Evolutionary conservation across 805 yeast species (phyloP).

Genomic region (Saccharomycopsis amapae): DNA sequence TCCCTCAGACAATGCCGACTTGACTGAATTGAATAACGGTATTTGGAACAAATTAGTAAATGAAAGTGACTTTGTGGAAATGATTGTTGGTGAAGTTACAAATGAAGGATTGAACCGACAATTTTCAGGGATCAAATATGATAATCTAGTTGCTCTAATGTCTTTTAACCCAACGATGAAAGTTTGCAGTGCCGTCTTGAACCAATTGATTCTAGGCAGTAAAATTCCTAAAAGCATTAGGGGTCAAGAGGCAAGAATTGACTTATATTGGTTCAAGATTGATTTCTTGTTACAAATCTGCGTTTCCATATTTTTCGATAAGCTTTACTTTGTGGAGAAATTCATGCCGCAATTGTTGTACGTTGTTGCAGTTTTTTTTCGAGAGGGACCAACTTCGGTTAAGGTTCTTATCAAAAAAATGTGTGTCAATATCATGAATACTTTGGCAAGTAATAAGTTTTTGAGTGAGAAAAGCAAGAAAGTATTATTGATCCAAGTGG

Average conservation of each 20-base stretch:
- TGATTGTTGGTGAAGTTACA: constrained; percentile 66
- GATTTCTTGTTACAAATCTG: constrained; percentile 58
- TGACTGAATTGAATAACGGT: constrained; percentile 48
- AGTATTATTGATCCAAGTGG: constrained; percentile 30
- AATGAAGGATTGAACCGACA: constrained; percentile 69
- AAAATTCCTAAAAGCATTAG: constrained; percentile 40
- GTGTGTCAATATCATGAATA: constrained; percentile 43
- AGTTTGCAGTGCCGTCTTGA: constrained; percentile 57
- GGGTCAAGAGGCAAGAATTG: constrained; percentile 37
- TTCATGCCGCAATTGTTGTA: constrained; percentile 67
- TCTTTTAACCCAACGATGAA: constrained; percentile 64
- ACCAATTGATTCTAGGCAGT: constrained; percentile 48
- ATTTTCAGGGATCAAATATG: constrained; percentile 69
- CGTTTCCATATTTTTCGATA: constrained; percentile 64
- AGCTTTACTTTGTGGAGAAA: constrained; percentile 50
- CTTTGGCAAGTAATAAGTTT: constrained; percentile 42
- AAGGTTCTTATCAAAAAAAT: constrained; percentile 41
- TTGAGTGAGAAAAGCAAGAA: constrained; percentile 20
- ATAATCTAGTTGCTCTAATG: constrained; percentile 52
- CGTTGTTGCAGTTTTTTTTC: constrained; percentile 45
- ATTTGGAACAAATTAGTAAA: constrained; percentile 54
- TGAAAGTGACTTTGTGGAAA: constrained; percentile 48
- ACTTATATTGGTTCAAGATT: constrained; percentile 62
- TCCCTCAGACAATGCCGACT: constrained; percentile 37
- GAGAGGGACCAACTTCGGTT: constrained; percentile 27